Base-by-base conservation (phyloP, 768 basidiomycete genomes). In the Kockovaella imperatae region DNA sequence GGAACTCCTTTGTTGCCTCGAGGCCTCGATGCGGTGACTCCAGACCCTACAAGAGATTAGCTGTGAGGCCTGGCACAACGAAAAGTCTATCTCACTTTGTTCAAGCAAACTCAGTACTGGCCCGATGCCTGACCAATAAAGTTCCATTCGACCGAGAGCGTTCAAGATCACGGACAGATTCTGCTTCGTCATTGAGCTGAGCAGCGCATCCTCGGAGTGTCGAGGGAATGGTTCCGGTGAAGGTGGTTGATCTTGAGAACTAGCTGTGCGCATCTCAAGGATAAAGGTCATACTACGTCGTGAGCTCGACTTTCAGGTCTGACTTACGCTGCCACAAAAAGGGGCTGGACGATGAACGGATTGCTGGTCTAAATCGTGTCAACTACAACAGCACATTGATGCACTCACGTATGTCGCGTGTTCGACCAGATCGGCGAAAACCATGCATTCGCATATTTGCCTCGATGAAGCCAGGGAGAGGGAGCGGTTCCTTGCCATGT, bases 401-500 rank as follows among this genome's bases (percentile, higher is more conserved):
- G 2, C 15, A 49, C 55, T 41, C 26, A 58, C 56, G 30, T 48
- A 58, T 8, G 56, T 46, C 17, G 41, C 41, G 14, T 53, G 47
- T 5, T 47, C 40, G 25, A 49, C 45, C 10, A 54, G 38, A 34
- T 58, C 53, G 5, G 56, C 56, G 35, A 48, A 58, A 5, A 54
- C 53, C n/a, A 53, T 50, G 24, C 48, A 50, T 39, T 58, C 56
- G 35, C 52, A 53, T 24, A 58, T 54, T 6, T 45, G 49, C 34
- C 53, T 40, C 2, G 52, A 44, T 15, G 51, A 54, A 0, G 48
- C 46, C 2, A 54, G 40, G 2, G 52, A 34, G 24, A 58, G 52
- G 30, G 47, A 44, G 40, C 50, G 35, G 3, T 48, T 50, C 35
- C 49, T 36, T 23, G 42, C 48, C 45, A 58, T 46, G 10, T 41